Evolutionary conservation across 2,329 filamentous ascomycete species (phyloP), one percentile per base, ranked within the genome.

Genomic region (Rhynchosporium secalis): DNA sequence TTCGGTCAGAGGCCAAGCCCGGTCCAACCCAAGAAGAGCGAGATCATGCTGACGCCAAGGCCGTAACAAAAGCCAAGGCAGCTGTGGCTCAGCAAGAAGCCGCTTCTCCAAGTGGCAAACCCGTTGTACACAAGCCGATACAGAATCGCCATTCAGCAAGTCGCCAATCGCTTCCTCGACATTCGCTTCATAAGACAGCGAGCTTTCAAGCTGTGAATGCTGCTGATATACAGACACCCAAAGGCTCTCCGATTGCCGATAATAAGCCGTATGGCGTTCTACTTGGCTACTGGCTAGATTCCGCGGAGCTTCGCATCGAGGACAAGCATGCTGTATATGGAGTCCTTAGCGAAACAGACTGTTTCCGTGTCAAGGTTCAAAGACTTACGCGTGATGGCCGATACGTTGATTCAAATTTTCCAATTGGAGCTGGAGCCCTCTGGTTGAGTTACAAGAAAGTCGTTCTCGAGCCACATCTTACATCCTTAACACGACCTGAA

Each of bases 371-470:
- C 59, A 87, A 87, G 71, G 77, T 88, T 0, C 80, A 84, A 0
- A 78, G 82, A 5, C 79, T 86, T 68, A 87, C 85, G 0, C 80
- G 84, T 3, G 84, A 87, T 68, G 85, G 85, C 2, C 80, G 83
- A 0, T 80, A 78, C 36, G 75, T 85, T 1, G 77, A 83, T 38
- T 84, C 83, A 41, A 87, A 87, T 71, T 87, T 86, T 60, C 86
- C 86, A 0, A 73, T 74, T 2, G 85, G 84, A 1, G 81, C 84
- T 1, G 85, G 85, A 12, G 84, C 82, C 1, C 72, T 87, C 0
- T 88, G 85, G 85, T 84, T 88, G 43, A 75, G 80, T 5, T 87
- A 85, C 65, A 84, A 88, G 13, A 84, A 88, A 56, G 82, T 86
- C 10, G 79, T 80, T 40, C 82, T 87, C 29, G 80, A 87, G 29